These are phyloP conservation scores for Beauveria sp. DNA, from an alignment of 2,329 filamentous ascomycete genomes.

Conservation along the genomic window DNA sequence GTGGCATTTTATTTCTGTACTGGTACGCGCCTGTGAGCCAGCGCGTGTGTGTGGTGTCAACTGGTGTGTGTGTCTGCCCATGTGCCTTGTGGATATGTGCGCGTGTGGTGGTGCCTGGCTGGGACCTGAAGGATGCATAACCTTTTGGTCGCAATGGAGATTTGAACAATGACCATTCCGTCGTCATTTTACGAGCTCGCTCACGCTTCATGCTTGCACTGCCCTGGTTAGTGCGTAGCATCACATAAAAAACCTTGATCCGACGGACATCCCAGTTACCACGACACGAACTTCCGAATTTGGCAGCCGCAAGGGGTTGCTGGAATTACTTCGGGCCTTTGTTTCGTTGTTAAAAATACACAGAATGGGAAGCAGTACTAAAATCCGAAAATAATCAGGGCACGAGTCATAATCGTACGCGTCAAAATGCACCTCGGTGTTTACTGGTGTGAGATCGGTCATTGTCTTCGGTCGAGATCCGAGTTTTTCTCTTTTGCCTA, in stretches of 20 bases:
- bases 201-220: not conserved
- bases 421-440: constrained; percentile 3
- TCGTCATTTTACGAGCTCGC: not conserved
- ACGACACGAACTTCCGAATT: not conserved
- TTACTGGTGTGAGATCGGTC: not conserved
- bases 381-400: not conserved
- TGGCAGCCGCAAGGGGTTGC: not conserved
- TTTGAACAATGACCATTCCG: not conserved
- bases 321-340: not conserved
- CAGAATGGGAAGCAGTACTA: not conserved
- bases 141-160: no score
- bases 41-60: not conserved
- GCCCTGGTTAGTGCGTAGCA: not conserved
- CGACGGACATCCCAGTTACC: not conserved
- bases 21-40: not conserved
- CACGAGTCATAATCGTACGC: not conserved
- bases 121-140: not conserved
- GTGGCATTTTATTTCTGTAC: not conserved
- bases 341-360: not conserved
- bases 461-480: constrained; percentile 9
- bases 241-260: not conserved
- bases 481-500: not conserved
- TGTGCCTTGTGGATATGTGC: not conserved
- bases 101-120: not conserved
- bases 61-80: not conserved